Evolutionary conservation across 352 stramenopile genomes (phyloP).

Genomic region (Peronosclerospora sorghi): DNA sequence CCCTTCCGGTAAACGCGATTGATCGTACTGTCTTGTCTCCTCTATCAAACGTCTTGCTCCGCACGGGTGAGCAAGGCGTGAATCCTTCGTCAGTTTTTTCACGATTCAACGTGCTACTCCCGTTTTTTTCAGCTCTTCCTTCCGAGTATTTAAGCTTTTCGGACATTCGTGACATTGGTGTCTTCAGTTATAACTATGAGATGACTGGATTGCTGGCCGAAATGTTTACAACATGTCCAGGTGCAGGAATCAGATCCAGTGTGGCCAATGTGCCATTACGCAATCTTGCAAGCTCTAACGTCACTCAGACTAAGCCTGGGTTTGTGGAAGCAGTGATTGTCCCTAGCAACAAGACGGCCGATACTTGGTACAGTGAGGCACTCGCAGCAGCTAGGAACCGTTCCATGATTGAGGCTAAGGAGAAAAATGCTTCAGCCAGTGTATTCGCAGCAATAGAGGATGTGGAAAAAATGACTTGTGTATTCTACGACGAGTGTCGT

Average conservation of each 20-base stretch:
- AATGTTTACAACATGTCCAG: constrained; percentile 68
- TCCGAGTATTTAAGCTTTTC: constrained; percentile 57
- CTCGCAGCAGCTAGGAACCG: constrained; percentile 34
- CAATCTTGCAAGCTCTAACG: constrained; percentile 12
- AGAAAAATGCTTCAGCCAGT: constrained; percentile 11
- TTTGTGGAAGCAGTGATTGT: constrained; percentile 66
- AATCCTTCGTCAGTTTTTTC: constrained; percentile 45
- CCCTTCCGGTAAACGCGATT: constrained; percentile 18
- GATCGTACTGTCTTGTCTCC: constrained; percentile 50
- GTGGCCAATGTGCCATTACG: constrained; percentile 16
- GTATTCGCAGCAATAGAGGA: constrained; percentile 42
- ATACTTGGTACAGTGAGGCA: constrained; percentile 43
- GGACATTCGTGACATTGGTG: constrained; percentile 61
- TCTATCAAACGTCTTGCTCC: constrained; percentile 38
- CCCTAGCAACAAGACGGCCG: constrained; percentile 22
- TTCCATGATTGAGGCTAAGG: constrained; percentile 15
- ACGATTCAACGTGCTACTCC: constrained; percentile 30
- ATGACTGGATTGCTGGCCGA: constrained; percentile 54
- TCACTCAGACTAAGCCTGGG: constrained; percentile 1
- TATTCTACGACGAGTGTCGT: constrained; percentile 81
- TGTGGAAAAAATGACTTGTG: constrained; percentile 83
- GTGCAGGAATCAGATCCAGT: constrained; percentile 19
- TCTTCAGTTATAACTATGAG: constrained; percentile 81
- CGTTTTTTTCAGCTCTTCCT: constrained; percentile 49
- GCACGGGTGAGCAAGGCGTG: constrained; percentile 33